Conservation (phyloP, 192 early-diverging fungal genomes). For the Coemansia sp. region DNA sequence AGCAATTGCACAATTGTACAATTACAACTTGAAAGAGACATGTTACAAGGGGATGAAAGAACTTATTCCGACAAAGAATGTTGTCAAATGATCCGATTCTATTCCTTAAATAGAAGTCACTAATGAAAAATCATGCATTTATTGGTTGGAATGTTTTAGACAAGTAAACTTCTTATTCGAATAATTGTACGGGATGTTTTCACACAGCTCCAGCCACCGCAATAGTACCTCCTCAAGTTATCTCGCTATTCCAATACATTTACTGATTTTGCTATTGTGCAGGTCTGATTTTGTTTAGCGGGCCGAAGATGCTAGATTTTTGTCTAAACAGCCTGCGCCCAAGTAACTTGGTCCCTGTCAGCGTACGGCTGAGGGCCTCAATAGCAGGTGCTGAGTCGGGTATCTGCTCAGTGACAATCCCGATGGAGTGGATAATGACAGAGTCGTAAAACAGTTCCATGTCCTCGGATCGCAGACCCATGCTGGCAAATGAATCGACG, state of each 20-base stretch:
- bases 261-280: neutral
- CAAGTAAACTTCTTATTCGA: no score
- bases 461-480: slow-evolving; percentile 26
- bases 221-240: no score
- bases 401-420: slow-evolving; percentile 13
- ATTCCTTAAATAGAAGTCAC: no score
- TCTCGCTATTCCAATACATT: no score
- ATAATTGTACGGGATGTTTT: no score
- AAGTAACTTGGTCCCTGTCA: slow-evolving; percentile 25
- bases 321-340: slow-evolving; percentile 23
- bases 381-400: slow-evolving; percentile 14
- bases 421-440: slow-evolving; percentile 10
- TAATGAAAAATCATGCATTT: no score
- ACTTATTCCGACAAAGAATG: neutral
- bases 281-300: slow-evolving; percentile 27
- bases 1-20: neutral
- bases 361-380: slow-evolving; percentile 17
- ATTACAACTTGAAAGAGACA: neutral
- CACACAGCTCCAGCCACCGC: no score
- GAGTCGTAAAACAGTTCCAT: slow-evolving; percentile 31
- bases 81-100: neutral
- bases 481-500: slow-evolving; percentile 26
- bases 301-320: slow-evolving; percentile 26
- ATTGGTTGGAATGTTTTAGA: no score
- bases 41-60: neutral